Percentiles rank a stretch among this genome's conserved stretches.
Evolutionary conservation across 805 yeast genomes (phyloP).

Genomic region (Ogataea sp.): DNA sequence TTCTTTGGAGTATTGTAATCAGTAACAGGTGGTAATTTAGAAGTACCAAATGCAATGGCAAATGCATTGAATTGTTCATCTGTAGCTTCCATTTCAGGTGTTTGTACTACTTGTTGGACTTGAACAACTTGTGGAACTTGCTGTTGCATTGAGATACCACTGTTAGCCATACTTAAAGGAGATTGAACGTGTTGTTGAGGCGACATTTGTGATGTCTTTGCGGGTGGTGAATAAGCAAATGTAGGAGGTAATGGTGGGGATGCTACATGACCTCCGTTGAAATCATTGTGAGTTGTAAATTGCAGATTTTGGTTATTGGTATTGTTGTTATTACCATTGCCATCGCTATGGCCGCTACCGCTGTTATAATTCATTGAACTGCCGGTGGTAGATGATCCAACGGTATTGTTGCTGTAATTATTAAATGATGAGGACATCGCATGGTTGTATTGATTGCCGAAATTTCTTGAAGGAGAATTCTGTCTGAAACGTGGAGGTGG

Average conservation of each 20-base stretch:
- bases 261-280: background rate
- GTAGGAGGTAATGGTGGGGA: background rate
- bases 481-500: too few species aligned
- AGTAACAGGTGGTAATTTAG: slow-evolving; percentile 27
- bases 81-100: background rate
- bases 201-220: background rate
- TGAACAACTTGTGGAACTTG: background rate
- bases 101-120: background rate
- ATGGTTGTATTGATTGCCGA: too few species aligned
- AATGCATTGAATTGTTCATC: slow-evolving; percentile 16
- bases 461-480: background rate
- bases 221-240: background rate
- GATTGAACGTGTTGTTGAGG: background rate
- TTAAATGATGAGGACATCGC: background rate
- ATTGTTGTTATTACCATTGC: background rate
- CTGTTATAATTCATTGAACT: too few species aligned
- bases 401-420: too few species aligned
- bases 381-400: too few species aligned
- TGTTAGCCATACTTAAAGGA: too few species aligned
- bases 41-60: slow-evolving; percentile 28
- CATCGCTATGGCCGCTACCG: too few species aligned
- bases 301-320: background rate
- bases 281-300: background rate
- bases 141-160: too few species aligned
- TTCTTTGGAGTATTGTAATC: slow-evolving; percentile 11